phyloP scores from a whole-genome alignment of 495 filamentous ascomycete species.

The Neurospora hispaniola region DNA sequence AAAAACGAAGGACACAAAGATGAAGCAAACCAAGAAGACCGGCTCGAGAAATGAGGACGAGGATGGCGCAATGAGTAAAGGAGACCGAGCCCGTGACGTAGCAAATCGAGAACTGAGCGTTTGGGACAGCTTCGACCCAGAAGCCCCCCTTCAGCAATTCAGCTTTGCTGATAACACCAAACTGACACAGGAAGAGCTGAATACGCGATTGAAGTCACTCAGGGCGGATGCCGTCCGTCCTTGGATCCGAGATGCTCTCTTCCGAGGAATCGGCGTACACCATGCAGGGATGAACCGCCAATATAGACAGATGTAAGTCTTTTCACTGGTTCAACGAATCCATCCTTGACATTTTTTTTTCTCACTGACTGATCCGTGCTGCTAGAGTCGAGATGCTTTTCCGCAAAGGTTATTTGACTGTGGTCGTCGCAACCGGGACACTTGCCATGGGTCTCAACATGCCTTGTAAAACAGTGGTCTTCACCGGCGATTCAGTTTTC shows the following conservation, averaged over 20 bases:
- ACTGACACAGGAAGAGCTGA: conserved; percentile 41
- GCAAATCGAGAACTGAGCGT: conserved; percentile 37
- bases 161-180: conserved; percentile 53
- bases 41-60: conserved; percentile 14
- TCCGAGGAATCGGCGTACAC: conserved; percentile 62
- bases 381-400: conserved; percentile 57
- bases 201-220: conserved; percentile 35
- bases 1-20: conserved; percentile 23
- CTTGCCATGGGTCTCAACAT: conserved; percentile 73
- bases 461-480: conserved; percentile 75
- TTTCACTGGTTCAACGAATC: not conserved
- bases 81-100: conserved; percentile 17
- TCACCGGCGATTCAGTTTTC: conserved; percentile 59
- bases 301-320: conserved; percentile 47
- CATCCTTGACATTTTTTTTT: not conserved
- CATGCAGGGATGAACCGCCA: conserved; percentile 69
- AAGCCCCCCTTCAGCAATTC: conserved; percentile 49
- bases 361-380: conserved; percentile 15
- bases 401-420: conserved; percentile 57
- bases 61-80: conserved; percentile 19
- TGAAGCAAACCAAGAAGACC: conserved; percentile 25
- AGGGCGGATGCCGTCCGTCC: conserved; percentile 32
- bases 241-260: conserved; percentile 42
- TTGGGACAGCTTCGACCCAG: conserved; percentile 54
- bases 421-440: conserved; percentile 71